Base-by-base conservation (phyloP, 2,329 filamentous ascomycete species). In the Trichocomaceae sp. region DNA sequence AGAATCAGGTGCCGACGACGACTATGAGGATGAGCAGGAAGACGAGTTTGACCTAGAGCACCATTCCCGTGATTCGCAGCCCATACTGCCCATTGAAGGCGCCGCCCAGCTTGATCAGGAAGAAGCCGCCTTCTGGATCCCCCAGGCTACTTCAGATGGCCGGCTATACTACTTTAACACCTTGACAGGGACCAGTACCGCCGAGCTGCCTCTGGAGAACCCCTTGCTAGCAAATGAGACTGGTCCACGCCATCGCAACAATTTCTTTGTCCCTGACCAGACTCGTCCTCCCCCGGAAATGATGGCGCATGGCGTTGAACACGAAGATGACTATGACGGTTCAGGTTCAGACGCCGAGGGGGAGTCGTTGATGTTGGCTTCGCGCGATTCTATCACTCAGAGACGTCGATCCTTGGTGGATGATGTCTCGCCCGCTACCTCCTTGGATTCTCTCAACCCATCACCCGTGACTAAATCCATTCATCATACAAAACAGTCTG, bases 141-240 rank as follows among this genome's bases (percentile, higher is more conserved):
- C 93, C 17, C 93, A 99, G 75, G 93, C 91, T 13, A 99, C 93
- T 0, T 83, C 89, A 1, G 91, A 97, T 69, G 93, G 93, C 52
- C 83, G 91, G 55, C 75, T 99, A 22, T 99, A 95, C 73, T 99
- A 97, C 75, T 97, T 95, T 79, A 99, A 99, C 72, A 97, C 92
- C 59, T 84, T 96, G 75, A 99, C 93, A 0, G 91, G 92, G 54
- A 90, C 95, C 66, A 95, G 88, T 67, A 95, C 88, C 59, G 93
- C 91, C 83, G 93, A 99, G 69, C 77, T 99, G 58, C 93, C 93
- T 1, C 79, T 99, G 23, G 93, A 99, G 69, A 92, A 92, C 15
- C 91, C 93, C 1, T 84, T 84, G 1, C 89, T 87, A 6, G 73
- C 83, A 17, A 86, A 83, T 60, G 93, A 99, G 72, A 87, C 81